Percentiles rank a stretch among this genome's conserved stretches.
Evolutionary conservation across 371 early-diverging fungal genomes (phyloP).

Genomic region (Apophysomyces elegans): DNA sequence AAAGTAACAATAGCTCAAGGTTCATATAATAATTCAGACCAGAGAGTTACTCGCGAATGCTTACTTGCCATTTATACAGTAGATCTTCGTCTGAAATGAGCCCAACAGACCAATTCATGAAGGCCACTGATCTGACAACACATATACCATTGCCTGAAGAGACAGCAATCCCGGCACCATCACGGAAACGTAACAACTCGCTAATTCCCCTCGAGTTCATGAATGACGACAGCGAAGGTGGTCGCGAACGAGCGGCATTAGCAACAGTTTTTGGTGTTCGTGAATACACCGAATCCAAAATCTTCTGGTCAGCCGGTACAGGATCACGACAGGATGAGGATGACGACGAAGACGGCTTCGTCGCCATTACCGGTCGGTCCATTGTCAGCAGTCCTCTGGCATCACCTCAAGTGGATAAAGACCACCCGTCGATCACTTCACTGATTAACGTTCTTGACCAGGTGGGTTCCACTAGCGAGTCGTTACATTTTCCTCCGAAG

Average conservation of each 20-base stretch:
- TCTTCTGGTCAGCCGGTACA: constrained; percentile 39
- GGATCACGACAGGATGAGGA: constrained; percentile 26
- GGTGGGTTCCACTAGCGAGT: constrained; percentile 12
- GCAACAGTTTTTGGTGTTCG: constrained; percentile 54
- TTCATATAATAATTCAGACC: background rate
- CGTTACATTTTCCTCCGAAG: background rate
- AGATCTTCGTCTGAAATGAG: constrained; percentile 9
- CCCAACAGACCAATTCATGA: constrained; percentile 10
- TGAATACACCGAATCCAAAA: constrained; percentile 52
- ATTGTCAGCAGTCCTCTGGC: constrained; percentile 16
- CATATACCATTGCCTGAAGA: constrained; percentile 31
- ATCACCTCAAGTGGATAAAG: constrained; percentile 11
- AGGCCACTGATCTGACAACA: constrained; percentile 23
- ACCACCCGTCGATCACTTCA: constrained; percentile 9
- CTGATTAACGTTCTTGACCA: constrained; percentile 4
- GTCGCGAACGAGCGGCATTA: constrained; percentile 49
- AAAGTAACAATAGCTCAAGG: background rate
- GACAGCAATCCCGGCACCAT: constrained; percentile 31
- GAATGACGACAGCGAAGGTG: constrained; percentile 32
- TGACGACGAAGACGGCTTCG: constrained; percentile 18
- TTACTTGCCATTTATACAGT: background rate
- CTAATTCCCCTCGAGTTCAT: constrained; percentile 34
- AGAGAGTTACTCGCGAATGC: background rate
- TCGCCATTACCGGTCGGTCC: constrained; percentile 22
- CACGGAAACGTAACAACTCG: constrained; percentile 34